phyloP scores from a whole-genome alignment of 1,284 basidiomycete genomes.

The Lignosus rhinocerotis region DNA sequence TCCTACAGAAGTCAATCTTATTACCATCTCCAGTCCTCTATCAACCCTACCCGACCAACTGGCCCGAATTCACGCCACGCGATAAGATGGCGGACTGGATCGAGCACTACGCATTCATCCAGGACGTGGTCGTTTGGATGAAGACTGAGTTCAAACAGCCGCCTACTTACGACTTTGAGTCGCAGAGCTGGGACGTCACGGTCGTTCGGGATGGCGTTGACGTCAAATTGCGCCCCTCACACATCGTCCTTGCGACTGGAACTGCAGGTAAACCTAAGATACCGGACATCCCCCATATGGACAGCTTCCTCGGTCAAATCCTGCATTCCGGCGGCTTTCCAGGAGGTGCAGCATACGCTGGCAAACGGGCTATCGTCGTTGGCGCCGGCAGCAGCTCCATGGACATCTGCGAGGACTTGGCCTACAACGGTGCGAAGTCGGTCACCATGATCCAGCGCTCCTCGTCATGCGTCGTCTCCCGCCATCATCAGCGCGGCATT shows the following conservation, averaged over 20 bases:
- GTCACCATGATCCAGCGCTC: slow-evolving; percentile 35
- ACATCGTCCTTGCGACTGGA: slow-evolving; percentile 61
- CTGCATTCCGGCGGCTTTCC: slow-evolving; percentile 45
- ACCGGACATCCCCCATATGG: slow-evolving; percentile 41
- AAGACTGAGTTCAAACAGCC: slow-evolving; percentile 40
- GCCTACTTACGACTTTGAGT: slow-evolving; percentile 39
- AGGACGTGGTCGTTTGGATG: slow-evolving; percentile 66
- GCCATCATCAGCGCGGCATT: slow-evolving; percentile 28
- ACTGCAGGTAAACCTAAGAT: slow-evolving; percentile 46
- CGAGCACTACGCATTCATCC: slow-evolving; percentile 57
- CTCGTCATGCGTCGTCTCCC: slow-evolving; percentile 30
- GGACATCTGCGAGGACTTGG: slow-evolving; percentile 47
- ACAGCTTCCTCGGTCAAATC: slow-evolving; percentile 41
- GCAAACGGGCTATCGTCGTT: slow-evolving; percentile 49
- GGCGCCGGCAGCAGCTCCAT: slow-evolving; percentile 50
- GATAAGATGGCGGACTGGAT: slow-evolving; percentile 60
- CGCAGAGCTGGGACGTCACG: slow-evolving; percentile 50
- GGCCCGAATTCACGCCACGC: slow-evolving; percentile 30
- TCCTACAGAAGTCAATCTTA: too few relatives aligned
- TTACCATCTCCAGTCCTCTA: slow-evolving; percentile 36
- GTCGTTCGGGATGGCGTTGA: slow-evolving; percentile 42
- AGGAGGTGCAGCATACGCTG: slow-evolving; percentile 40
- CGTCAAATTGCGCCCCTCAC: slow-evolving; percentile 50
- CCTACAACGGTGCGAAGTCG: slow-evolving; percentile 36
- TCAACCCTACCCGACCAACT: slow-evolving; percentile 32